Evolutionary conservation across 2,329 filamentous ascomycete genomes (phyloP), one percentile per base, ranked within the genome.

Genomic region (Tothia fuscella): DNA sequence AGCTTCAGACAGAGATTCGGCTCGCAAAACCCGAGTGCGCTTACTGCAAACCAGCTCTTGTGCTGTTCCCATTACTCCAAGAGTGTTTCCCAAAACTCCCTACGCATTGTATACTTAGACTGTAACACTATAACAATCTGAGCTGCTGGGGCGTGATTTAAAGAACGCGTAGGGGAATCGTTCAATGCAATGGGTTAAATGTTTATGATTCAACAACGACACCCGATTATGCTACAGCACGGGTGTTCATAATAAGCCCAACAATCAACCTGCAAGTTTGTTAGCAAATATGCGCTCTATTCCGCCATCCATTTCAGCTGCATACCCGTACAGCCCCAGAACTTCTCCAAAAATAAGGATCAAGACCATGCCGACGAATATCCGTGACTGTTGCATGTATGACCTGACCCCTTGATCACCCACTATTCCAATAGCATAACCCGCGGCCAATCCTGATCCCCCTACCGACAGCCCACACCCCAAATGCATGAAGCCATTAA

Each of bases 321-420:
- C 80, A 51, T 71, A 94, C 86, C 91, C 91, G 56, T 98, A 98
- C 24, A 98, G 79, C 61, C 91, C 91, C 59, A 98, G 61, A 14
- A 98, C 91, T 71, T 98, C 91, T 44, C 86, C 91, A 59, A 98
- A 98, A 75, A 98, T 98, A 49, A 96, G 74, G 52, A 96, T 96
- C 54, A 98, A 67, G 35, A 98, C 89, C 91, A 96, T 96, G 62
- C 91, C 91, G 38, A 98, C 91, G 54, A 95, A 98, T 50, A 98
- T 82, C 49, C 89, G 77, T 38, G 84, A 93, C 64, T 98, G 91
- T 56, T 86, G 78, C 87, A 98, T 94, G 67, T 93, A 96, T 44
- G 87, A 80, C 53, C 91, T 79, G 41, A 96, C 89, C 47, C 91
- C 76, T 72, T 76, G 45, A 66, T 98, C 93, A 51, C 91, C 91